Evolutionary conservation across 169 alveolate species (phyloP), one percentile per base, ranked within the genome.

Genomic region (Babesia ovata): DNA sequence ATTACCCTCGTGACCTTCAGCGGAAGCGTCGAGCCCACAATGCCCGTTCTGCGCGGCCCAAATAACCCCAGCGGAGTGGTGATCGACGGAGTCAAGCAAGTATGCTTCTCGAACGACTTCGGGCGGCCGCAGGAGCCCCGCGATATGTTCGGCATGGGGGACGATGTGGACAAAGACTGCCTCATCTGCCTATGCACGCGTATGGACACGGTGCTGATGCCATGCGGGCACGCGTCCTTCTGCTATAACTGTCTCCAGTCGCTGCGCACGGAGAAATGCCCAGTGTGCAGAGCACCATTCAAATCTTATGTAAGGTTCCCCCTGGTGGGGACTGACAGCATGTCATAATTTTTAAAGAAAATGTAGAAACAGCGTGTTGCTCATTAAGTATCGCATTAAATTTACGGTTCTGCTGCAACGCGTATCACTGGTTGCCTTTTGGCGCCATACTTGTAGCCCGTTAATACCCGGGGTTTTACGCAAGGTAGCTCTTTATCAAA

Each of bases 201-300:
- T 19, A 88, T 85, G 84, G 93, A 88, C 75, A 88, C 93, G 29
- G 85, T 88, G 50, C 58, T 88, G 48, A 70, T 88, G 84, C 91
- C 91, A 14, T 88, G 93, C 54, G 75, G 93, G 26, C 93, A 88
- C 63, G 87, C 89, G 0, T 88, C 93, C n/a, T 88, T 88, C 52
- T 88, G 93, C 57, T 88, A 62, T 71, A 76, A 54, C 61, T 88
- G 93, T 59, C 77, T 88, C 65, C 70, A 84, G 70, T 72, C 91
- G 3, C 72, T 88, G 48, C 62, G 93, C 14, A 81, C 77, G 57
- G 92, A 88, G 54, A 88, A 85, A 79, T 88, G 93, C 61, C 93
- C 93, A 2, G 87, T 88, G 10, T 88, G 93, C 84, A 60, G 93
- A n/a, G 61, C 81, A 24, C 26, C 44, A 22, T 81, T 81, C 57